phyloP scores from a whole-genome alignment of 768 basidiomycete species.

The Antrodiella citrinella region DNA sequence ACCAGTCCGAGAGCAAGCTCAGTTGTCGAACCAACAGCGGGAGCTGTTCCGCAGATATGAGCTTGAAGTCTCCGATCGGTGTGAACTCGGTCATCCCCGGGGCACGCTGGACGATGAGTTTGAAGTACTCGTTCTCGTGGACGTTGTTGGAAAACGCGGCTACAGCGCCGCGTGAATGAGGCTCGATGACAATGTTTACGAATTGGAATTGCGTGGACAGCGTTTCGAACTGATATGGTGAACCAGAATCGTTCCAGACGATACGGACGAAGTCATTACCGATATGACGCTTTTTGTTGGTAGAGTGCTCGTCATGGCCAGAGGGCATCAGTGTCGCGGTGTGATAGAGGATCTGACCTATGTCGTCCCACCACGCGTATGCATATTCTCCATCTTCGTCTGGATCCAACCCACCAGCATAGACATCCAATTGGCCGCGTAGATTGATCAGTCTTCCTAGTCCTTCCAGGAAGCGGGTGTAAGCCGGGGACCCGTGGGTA shows the following conservation, averaged over 20 bases:
- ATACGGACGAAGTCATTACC: conserved; percentile 96
- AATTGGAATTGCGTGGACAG: conserved; percentile 92
- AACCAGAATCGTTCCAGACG: conserved; percentile 96
- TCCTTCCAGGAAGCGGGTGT: conserved; percentile 87
- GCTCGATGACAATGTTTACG: conserved; percentile 94
- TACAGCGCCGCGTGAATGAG: conserved; percentile 78
- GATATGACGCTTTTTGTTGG: conserved; percentile 90
- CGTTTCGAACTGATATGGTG: conserved; percentile 84
- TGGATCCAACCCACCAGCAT: conserved; percentile 85
- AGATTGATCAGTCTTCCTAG: conserved; percentile 84
- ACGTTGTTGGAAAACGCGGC: conserved; percentile 78
- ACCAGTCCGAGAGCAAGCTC: conserved; percentile 82
- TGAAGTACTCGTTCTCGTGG: conserved; percentile 94
- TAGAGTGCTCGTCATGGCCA: conserved; percentile 59
- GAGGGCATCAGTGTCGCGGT: conserved; percentile 97
- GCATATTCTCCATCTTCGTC: conserved; percentile 94
- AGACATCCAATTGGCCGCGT: conserved; percentile 85
- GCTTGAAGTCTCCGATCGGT: conserved; percentile 88
- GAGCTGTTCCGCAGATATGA: conserved; percentile 82
- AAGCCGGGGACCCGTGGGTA: conserved; percentile 88
- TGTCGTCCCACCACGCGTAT: conserved; percentile 99
- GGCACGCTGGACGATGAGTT: conserved; percentile 83
- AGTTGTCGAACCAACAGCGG: conserved; percentile 87
- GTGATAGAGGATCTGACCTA: conserved; percentile 91
- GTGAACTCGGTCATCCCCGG: conserved; percentile 90